Evolutionary conservation across 495 filamentous ascomycete genomes (phyloP).

Genomic region (Aspergillus steynii): DNA sequence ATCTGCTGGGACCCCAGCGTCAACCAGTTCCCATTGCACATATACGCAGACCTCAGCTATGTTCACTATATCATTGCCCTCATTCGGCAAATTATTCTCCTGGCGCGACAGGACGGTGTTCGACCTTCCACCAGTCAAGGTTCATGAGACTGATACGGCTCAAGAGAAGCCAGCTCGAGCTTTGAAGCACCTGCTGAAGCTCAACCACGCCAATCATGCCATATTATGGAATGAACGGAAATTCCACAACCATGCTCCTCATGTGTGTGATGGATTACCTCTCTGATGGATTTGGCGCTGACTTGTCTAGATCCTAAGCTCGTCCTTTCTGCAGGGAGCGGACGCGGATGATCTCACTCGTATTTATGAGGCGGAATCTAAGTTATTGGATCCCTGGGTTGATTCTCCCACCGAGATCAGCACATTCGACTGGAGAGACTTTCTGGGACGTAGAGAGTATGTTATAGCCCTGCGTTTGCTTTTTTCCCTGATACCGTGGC

Average conservation of each 20-base stretch:
- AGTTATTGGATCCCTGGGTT: constrained; percentile 74
- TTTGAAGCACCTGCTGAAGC: constrained; percentile 82
- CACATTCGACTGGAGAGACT: constrained; percentile 81
- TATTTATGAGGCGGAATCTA: constrained; percentile 75
- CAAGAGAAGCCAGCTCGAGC: constrained; percentile 77
- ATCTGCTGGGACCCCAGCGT: background rate
- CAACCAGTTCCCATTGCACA: background rate
- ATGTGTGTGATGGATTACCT: constrained; percentile 51
- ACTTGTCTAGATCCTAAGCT: constrained; percentile 60
- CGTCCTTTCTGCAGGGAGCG: constrained; percentile 82
- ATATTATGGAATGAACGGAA: constrained; percentile 74
- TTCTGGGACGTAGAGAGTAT: constrained; percentile 67
- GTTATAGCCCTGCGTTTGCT: constrained; percentile 13
- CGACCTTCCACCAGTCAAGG: constrained; percentile 65
- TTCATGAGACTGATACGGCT: constrained; percentile 75
- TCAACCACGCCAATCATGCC: constrained; percentile 88
- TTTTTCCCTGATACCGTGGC: background rate
- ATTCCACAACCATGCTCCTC: constrained; percentile 87
- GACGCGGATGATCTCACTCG: constrained; percentile 66
- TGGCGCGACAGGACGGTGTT: constrained; percentile 44
- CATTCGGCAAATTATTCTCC: constrained; percentile 21
- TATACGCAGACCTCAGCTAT: constrained; percentile 16
- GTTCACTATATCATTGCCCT: constrained; percentile 32
- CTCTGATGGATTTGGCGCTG: background rate
- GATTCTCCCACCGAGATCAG: constrained; percentile 83